A percentile compares a stretch with the other conserved stretches of the same genome.
These are phyloP conservation scores for Ilyonectria destructans DNA, from an alignment of 2,329 filamentous ascomycete genomes.

Conservation along the genomic window DNA sequence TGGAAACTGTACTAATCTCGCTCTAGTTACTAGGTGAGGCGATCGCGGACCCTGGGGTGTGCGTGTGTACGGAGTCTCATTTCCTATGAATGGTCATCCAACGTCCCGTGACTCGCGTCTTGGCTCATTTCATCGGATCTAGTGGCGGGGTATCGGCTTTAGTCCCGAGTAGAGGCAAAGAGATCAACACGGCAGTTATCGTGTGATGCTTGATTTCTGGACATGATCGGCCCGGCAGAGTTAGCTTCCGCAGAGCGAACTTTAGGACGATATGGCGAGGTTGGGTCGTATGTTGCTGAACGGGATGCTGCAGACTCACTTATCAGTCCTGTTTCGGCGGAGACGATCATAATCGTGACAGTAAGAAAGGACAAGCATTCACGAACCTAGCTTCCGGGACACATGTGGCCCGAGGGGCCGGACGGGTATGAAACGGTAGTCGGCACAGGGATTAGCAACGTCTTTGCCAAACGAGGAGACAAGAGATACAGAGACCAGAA, in stretches of 20 bases:
- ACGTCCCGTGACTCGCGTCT: not conserved
- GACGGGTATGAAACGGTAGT: constrained; percentile 1
- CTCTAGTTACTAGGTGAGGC: not conserved
- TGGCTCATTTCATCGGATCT: not conserved
- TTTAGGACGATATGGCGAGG: not conserved
- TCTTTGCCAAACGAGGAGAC: not conserved
- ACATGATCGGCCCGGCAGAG: not conserved
- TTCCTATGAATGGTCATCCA: not conserved
- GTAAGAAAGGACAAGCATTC: not conserved
- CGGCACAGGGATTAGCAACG: not conserved
- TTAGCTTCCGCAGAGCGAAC: too few relatives aligned
- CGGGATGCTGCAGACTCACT: not conserved
- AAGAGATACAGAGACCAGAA: not conserved
- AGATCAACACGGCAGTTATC: not conserved
- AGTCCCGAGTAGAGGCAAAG: not conserved
- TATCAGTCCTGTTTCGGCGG: not conserved
- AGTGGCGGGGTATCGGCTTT: not conserved
- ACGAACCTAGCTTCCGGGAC: not conserved
- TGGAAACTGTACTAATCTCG: not conserved
- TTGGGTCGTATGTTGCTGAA: not conserved
- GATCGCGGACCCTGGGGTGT: not conserved
- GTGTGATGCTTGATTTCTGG: not conserved
- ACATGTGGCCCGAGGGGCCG: not conserved
- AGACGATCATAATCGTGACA: not conserved
- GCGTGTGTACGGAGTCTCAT: not conserved